Conservation (phyloP, 1,284 basidiomycete genomes). For the Papiliotrema terrestris region DNA sequence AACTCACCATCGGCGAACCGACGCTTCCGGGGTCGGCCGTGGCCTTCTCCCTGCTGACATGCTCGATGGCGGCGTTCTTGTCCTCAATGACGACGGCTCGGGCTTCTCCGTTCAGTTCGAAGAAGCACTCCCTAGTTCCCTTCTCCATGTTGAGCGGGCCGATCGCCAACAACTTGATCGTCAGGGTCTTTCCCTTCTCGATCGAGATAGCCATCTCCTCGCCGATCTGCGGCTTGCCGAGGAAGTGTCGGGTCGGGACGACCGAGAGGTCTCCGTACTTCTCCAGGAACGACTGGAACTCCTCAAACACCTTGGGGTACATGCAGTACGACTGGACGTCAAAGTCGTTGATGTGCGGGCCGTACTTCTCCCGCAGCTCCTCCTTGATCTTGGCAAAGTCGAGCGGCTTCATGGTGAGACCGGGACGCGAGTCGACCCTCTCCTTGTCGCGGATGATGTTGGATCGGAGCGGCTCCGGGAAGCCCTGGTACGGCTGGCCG, state of each 20-base stretch:
- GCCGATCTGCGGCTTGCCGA: constrained; percentile 82
- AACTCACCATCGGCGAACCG: constrained; percentile 74
- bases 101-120: constrained; percentile 95
- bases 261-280: constrained; percentile 95
- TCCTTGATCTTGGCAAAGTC: constrained; percentile 96
- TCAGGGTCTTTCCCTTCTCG: constrained; percentile 95
- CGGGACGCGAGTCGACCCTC: constrained; percentile 89
- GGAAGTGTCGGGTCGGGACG: constrained; percentile 94
- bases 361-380: constrained; percentile 89
- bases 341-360: constrained; percentile 84
- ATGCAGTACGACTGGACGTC: constrained; percentile 90
- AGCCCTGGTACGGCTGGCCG: constrained; percentile 93
- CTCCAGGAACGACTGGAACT: constrained; percentile 90
- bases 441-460: constrained; percentile 91
- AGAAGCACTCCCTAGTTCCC: constrained; percentile 92
- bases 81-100: constrained; percentile 93
- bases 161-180: constrained; percentile 92
- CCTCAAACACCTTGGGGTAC: constrained; percentile 82
- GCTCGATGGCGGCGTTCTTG: constrained; percentile 92
- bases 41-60: constrained; percentile 89
- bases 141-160: constrained; percentile 87
- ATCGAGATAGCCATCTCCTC: constrained; percentile 97
- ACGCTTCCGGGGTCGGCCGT: constrained; percentile 89
- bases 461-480: constrained; percentile 93
- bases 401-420: constrained; percentile 77